These are phyloP conservation scores for Quercus aquifolioides DNA, from an alignment of 306 rosid genomes.

Conservation along the genomic window DNA sequence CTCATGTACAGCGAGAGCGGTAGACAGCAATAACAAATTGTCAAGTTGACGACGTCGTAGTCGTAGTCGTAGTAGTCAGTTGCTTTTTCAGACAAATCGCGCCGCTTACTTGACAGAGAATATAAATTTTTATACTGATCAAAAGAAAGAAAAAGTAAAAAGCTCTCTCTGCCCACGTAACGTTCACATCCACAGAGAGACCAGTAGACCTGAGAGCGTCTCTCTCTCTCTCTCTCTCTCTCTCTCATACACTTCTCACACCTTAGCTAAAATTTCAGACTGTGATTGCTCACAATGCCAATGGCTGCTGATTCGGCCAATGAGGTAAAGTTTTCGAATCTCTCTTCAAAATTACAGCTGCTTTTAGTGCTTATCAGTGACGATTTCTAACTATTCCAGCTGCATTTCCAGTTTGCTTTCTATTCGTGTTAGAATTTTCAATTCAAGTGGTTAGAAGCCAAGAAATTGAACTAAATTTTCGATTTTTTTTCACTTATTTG, in stretches of 20 bases:
- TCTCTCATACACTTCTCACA: not conserved
- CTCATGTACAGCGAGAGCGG: no score
- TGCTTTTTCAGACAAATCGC: constrained; percentile 10
- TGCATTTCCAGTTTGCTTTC: constrained; percentile 25
- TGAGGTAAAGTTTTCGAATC: constrained; percentile 34
- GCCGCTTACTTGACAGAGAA: not conserved
- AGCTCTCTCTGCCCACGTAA: constrained; percentile 24
- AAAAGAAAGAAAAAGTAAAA: not conserved
- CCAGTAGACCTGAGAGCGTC: not conserved
- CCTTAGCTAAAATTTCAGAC: not conserved
- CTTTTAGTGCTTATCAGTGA: not conserved
- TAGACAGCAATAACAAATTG: no score
- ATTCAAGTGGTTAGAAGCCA: constrained; percentile 3
- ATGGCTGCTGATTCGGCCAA: constrained; percentile 41
- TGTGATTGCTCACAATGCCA: constrained; percentile 3
- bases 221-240: constrained; percentile 11
- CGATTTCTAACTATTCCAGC: constrained; percentile 1
- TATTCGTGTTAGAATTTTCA: not conserved
- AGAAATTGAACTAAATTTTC: not conserved
- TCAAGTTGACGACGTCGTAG: no score
- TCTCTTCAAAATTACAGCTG: not conserved
- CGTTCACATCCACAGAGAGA: constrained; percentile 29
- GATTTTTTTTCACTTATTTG: not conserved
- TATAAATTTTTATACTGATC: no score
- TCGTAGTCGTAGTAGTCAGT: no score